phyloP scores from a whole-genome alignment of 148 eudicot genomes.

The Amaranthus cruentus region DNA sequence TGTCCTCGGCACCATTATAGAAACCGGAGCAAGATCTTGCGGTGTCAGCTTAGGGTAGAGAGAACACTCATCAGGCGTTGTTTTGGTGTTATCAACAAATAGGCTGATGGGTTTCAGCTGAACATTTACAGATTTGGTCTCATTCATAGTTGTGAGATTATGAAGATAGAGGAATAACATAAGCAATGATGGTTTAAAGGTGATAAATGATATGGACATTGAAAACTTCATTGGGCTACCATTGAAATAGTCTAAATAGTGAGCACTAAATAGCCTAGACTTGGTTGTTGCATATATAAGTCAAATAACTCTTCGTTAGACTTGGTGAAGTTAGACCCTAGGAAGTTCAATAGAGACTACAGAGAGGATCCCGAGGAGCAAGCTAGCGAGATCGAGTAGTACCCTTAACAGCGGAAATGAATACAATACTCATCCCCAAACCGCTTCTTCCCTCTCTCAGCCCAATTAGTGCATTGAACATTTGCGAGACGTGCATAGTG shows the following conservation, averaged over 20 bases:
- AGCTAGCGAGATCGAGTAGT: no score
- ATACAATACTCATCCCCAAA: no score
- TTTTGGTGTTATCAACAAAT: not conserved
- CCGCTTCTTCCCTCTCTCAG: no score
- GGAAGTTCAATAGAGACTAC: no score
- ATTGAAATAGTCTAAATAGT: not conserved
- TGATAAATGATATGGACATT: not conserved
- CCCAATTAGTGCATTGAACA: no score
- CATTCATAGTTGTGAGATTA: conserved; percentile 8
- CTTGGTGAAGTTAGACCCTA: no score
- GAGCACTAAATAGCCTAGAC: not conserved
- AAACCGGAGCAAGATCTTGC: conserved; percentile 8
- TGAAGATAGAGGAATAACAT: not conserved
- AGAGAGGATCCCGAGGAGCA: no score
- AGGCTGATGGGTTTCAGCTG: conserved; percentile 8
- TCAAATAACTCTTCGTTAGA: not conserved
- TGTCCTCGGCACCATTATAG: conserved; percentile 7
- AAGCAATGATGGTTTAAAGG: not conserved
- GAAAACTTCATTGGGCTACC: not conserved
- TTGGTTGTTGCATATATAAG: not conserved
- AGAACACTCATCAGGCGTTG: not conserved
- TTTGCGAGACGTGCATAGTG: no score
- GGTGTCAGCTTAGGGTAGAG: conserved; percentile 10
- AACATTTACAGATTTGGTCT: not conserved
- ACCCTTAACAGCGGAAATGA: no score